phyloP scores from a whole-genome alignment of 192 early-diverging fungal genomes.

The Linderina pennispora region DNA sequence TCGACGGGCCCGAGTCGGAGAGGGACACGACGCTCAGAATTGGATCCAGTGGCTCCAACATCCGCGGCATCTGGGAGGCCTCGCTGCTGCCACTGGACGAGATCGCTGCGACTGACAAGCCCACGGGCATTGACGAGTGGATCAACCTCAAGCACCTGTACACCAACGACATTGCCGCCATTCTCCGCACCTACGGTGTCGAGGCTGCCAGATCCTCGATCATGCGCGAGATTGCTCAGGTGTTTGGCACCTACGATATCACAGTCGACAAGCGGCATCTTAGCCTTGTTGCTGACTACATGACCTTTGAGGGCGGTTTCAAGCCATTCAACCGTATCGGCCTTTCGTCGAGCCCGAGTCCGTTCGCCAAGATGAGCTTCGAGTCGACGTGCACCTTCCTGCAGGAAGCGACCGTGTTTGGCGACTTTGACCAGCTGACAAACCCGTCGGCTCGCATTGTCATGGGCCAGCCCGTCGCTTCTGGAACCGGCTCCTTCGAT shows the following conservation, averaged over 20 bases:
- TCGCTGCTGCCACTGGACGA: slow-evolving; percentile 40
- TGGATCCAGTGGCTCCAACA: slow-evolving; percentile 87
- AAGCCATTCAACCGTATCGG: slow-evolving; percentile 97
- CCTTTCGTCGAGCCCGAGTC: slow-evolving; percentile 84
- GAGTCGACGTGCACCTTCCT: slow-evolving; percentile 96
- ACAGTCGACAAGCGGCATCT: slow-evolving; percentile 92
- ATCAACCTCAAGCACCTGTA: slow-evolving; percentile 84
- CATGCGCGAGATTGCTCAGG: slow-evolving; percentile 83
- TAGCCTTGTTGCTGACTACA: slow-evolving; percentile 95
- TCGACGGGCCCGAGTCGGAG: slow-evolving; percentile 70
- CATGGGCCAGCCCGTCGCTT: slow-evolving; percentile 85
- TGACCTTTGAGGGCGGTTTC: slow-evolving; percentile 99
- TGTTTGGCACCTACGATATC: slow-evolving; percentile 95
- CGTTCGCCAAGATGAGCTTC: slow-evolving; percentile 98
- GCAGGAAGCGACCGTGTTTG: slow-evolving; percentile 80
- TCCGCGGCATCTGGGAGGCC: slow-evolving; percentile 83
- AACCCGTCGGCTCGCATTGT: slow-evolving; percentile 93
- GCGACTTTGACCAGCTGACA: slow-evolving; percentile 83
- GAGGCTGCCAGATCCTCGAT: slow-evolving; percentile 93
- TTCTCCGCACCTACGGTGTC: slow-evolving; percentile 91
- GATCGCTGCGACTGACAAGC: slow-evolving; percentile 13
- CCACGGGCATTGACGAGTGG: slow-evolving; percentile 44
- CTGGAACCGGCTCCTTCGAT: slow-evolving; percentile 94
- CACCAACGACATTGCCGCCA: slow-evolving; percentile 96
- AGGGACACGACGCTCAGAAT: slow-evolving; percentile 71